phyloP scores from a whole-genome alignment of 192 early-diverging fungal species.

The Backusella tarrabulga region DNA sequence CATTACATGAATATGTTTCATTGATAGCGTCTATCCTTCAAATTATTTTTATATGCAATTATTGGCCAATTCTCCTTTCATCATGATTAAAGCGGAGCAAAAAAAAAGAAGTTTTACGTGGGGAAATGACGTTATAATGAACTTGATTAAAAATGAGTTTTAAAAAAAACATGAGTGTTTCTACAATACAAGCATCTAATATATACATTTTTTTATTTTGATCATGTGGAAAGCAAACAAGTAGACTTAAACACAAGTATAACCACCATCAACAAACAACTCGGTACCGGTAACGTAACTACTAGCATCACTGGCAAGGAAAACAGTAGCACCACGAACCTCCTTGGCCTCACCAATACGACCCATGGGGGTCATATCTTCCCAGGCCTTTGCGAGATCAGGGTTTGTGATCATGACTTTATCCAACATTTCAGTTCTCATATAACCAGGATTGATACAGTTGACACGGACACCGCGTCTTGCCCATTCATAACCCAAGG shows the following conservation, averaged over 20 bases:
- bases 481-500: conserved; percentile 34
- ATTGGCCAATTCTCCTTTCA: no score
- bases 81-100: no score
- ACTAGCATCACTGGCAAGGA: conserved; percentile 31
- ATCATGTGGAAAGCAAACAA: background rate
- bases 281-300: conserved; percentile 38
- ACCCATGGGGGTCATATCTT: conserved; percentile 29
- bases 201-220: background rate
- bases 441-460: conserved; percentile 26
- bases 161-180: no score
- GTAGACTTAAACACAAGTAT: conserved; percentile 20
- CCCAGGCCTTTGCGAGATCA: conserved; percentile 18
- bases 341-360: conserved; percentile 34
- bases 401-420: background rate
- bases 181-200: background rate
- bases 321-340: conserved; percentile 29
- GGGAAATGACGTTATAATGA: no score
- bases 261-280: conserved; percentile 38
- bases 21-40: no score
- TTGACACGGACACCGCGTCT: conserved; percentile 30
- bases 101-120: no score
- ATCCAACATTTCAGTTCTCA: conserved; percentile 24
- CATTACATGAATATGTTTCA: no score
- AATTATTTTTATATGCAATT: no score
- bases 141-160: no score